phyloP scores from a whole-genome alignment of 2,329 filamentous ascomycete genomes.

The Diplodia seriata region DNA sequence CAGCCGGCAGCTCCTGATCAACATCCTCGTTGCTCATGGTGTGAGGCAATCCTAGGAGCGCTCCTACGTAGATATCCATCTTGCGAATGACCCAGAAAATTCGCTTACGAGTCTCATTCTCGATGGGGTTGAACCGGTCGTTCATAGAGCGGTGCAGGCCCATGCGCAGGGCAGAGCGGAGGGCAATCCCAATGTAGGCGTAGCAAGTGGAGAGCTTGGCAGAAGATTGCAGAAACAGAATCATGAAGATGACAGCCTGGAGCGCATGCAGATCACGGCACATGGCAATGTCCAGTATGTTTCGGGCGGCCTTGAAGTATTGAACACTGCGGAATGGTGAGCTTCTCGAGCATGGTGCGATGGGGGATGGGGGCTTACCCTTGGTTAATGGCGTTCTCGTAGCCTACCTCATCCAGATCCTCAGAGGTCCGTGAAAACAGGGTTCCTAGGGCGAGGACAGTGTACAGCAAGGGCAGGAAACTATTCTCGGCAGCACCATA shows the following conservation, averaged over 20 bases:
- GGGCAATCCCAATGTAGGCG: conserved; percentile 59
- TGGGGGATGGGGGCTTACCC: conserved; percentile 43
- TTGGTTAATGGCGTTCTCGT: conserved; percentile 56
- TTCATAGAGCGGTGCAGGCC: conserved; percentile 59
- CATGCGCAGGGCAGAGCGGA: conserved; percentile 59
- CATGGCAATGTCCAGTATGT: conserved; percentile 60
- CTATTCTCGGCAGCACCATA: conserved; percentile 55
- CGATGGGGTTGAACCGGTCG: conserved; percentile 56
- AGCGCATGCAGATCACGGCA: conserved; percentile 58
- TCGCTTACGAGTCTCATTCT: conserved; percentile 58
- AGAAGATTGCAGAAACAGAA: conserved; percentile 60
- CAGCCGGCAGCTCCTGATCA: conserved; percentile 56
- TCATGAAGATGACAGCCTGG: conserved; percentile 62
- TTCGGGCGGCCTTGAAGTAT: conserved; percentile 57
- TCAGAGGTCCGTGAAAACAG: conserved; percentile 54
- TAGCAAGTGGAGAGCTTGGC: conserved; percentile 61
- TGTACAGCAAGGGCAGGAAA: conserved; percentile 58
- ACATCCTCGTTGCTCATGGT: conserved; percentile 58
- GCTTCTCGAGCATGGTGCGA: background rate
- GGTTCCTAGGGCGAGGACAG: conserved; percentile 56
- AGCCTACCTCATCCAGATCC: conserved; percentile 49
- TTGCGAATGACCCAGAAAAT: conserved; percentile 60
- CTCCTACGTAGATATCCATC: conserved; percentile 61
- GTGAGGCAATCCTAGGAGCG: conserved; percentile 57
- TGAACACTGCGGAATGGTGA: conserved; percentile 47